Conservation (phyloP, 2,329 filamentous ascomycete genomes). For the Albifimbria verrucaria region DNA sequence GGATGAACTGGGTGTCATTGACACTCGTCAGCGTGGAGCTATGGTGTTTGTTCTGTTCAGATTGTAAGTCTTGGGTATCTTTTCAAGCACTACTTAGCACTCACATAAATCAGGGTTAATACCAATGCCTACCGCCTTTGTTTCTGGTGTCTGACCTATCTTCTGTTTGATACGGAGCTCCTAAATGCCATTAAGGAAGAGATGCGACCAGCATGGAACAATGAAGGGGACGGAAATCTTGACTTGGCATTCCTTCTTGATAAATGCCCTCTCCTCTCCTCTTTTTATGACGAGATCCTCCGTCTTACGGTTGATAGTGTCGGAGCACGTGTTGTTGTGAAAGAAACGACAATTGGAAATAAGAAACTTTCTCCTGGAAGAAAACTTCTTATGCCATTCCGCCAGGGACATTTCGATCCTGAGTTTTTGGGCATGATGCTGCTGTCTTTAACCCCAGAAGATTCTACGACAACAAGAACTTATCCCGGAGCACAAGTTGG, state of each 20-base stretch:
- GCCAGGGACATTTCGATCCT: neutral
- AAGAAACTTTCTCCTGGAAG: neutral
- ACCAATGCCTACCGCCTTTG: neutral
- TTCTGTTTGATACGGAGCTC: neutral
- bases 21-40: neutral
- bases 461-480: neutral
- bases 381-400: neutral
- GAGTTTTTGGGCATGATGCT: neutral
- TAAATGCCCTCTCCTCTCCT: neutral
- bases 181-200: neutral
- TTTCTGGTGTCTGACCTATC: neutral
- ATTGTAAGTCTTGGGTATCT: neutral
- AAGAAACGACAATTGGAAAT: neutral
- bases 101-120: neutral
- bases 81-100: neutral
- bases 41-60: neutral
- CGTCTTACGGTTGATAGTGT: neutral
- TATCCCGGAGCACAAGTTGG: neutral
- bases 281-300: neutral
- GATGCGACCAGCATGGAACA: neutral
- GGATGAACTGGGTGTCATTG: neutral
- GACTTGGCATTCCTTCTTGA: neutral
- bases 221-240: neutral
- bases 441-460: neutral
- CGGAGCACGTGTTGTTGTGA: neutral